Conservation (phyloP, 257 asterid species). For the Schizonepeta tenuifolia region DNA sequence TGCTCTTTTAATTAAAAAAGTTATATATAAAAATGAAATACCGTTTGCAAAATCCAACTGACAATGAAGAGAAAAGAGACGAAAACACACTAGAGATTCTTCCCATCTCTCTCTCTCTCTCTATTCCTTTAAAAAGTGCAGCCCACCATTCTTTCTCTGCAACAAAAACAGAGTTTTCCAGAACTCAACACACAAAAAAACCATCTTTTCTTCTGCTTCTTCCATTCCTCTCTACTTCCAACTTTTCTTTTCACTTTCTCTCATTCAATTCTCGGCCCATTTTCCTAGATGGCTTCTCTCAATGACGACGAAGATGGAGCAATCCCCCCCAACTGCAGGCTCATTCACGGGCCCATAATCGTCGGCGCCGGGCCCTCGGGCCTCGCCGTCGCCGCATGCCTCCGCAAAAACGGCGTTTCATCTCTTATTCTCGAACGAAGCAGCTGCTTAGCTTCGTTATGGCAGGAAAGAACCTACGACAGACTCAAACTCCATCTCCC, state of each 20-base stretch:
- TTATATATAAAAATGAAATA: no score
- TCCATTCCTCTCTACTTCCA: background rate
- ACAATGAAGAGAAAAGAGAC: background rate
- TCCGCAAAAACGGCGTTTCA: constrained; percentile 52
- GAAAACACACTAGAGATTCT: background rate
- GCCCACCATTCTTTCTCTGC: constrained; percentile 21
- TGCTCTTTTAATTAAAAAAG: no score
- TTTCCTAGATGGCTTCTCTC: constrained; percentile 49
- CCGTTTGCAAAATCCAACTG: background rate
- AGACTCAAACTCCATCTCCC: constrained; percentile 89
- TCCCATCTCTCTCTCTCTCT: background rate
- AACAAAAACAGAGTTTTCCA: constrained; percentile 12
- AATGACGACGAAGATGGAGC: constrained; percentile 26
- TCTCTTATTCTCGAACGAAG: constrained; percentile 75
- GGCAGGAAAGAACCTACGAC: constrained; percentile 80
- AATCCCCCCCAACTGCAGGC: constrained; percentile 21
- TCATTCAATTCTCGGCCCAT: background rate
- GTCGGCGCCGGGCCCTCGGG: constrained; percentile 96
- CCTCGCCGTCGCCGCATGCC: constrained; percentile 85
- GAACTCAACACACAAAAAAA: background rate
- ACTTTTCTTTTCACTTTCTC: background rate
- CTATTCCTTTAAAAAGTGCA: background rate
- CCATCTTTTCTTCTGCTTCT: no score
- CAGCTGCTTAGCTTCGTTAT: constrained; percentile 75
- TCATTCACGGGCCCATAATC: constrained; percentile 67